A percentile compares a stretch with the other conserved stretches of the same genome.
Conservation (phyloP, 306 rosid species). For the Lotus japonicus region DNA sequence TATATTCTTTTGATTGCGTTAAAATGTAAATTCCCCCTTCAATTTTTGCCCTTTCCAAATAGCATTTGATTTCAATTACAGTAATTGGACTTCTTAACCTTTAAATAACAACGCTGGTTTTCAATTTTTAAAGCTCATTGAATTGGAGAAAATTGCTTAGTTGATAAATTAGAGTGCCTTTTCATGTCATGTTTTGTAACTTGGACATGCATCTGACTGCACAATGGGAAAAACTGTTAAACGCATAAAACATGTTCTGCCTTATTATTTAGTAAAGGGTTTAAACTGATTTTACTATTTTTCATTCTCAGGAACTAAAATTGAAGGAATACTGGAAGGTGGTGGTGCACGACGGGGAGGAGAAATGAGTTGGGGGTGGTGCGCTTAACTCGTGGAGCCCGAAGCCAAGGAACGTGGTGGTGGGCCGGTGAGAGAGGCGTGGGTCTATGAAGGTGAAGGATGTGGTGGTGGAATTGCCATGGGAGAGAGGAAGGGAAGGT, state of each 20-base stretch:
- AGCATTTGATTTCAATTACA: not conserved
- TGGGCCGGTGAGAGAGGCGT: too few species aligned
- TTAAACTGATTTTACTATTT: conserved; percentile 8
- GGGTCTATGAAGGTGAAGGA: too few species aligned
- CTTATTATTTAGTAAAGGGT: not conserved
- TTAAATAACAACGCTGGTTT: not conserved
- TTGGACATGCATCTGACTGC: not conserved
- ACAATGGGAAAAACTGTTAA: not conserved
- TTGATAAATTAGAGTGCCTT: not conserved
- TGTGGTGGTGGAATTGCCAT: too few species aligned
- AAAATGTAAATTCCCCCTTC: not conserved
- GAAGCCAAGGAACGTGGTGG: too few species aligned
- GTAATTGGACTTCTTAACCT: not conserved
- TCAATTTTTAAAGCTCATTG: too few species aligned
- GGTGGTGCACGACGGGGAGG: too few species aligned
- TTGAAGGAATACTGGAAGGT: conserved; percentile 94
- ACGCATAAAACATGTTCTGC: not conserved
- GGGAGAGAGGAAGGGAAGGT: too few species aligned
- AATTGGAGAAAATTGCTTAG: not conserved
- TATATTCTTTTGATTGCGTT: not conserved
- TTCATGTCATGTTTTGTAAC: not conserved
- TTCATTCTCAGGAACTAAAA: conserved; percentile 52
- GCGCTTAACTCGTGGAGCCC: too few species aligned
- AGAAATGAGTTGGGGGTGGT: too few species aligned
- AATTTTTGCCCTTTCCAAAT: not conserved